A percentile compares a stretch with the other conserved stretches of the same genome.
Conservation (phyloP, 1,284 basidiomycete species). For the Acaromyces ingoldii region DNA sequence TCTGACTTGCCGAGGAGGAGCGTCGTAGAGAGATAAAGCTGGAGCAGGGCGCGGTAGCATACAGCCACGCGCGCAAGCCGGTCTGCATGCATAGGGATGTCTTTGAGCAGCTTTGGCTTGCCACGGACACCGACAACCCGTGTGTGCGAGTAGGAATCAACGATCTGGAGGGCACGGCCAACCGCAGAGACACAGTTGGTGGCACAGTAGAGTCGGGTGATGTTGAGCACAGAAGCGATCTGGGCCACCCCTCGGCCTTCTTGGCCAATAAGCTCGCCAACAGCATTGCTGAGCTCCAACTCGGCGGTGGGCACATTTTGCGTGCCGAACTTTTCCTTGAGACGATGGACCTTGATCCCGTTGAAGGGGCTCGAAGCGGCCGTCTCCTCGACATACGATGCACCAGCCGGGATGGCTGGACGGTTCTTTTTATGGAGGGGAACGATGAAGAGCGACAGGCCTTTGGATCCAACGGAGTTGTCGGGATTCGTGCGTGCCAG, state of each 20-base stretch:
- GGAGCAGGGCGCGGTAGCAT: constrained; percentile 61
- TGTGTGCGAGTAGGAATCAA: constrained; percentile 61
- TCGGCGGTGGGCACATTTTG: constrained; percentile 72
- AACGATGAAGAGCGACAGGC: constrained; percentile 67
- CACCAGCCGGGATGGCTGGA: constrained; percentile 51
- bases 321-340: constrained; percentile 73
- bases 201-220: constrained; percentile 70
- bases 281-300: constrained; percentile 62
- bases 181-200: constrained; percentile 60
- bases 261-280: constrained; percentile 64
- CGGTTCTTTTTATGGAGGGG: constrained; percentile 56
- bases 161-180: constrained; percentile 64
- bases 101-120: constrained; percentile 56
- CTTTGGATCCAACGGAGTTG: constrained; percentile 43
- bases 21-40: constrained; percentile 27
- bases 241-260: constrained; percentile 64
- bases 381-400: neutral
- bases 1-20: constrained; percentile 63
- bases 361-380: constrained; percentile 53
- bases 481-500: constrained; percentile 61
- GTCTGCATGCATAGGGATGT: constrained; percentile 55
- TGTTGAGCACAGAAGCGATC: constrained; percentile 68
- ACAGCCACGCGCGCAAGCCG: constrained; percentile 62
- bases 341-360: constrained; percentile 65
- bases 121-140: constrained; percentile 54